Conservation (phyloP, 805 yeast species). For the Teunomyces stri region DNA sequence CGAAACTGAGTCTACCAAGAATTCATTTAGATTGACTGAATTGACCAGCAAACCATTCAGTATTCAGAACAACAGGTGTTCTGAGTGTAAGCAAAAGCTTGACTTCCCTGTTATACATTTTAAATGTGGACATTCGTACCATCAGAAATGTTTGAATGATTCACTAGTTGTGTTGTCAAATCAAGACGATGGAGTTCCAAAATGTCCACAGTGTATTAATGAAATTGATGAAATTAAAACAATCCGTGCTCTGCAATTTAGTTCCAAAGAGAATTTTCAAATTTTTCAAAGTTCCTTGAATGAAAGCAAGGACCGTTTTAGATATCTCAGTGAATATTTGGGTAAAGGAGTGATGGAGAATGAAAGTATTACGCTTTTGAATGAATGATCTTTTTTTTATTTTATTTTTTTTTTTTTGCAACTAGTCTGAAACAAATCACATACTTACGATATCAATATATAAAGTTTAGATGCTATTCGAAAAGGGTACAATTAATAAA, state of each 20-base stretch:
- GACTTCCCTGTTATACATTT: constrained; percentile 83
- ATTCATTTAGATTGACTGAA: constrained; percentile 51
- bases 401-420: background rate
- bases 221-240: constrained; percentile 66
- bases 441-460: background rate
- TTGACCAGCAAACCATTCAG: constrained; percentile 47
- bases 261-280: constrained; percentile 59
- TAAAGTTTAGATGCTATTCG: background rate
- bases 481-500: no score
- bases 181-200: constrained; percentile 7
- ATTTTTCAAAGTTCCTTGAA: constrained; percentile 57
- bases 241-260: constrained; percentile 57
- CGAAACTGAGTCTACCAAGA: constrained; percentile 59
- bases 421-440: background rate
- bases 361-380: constrained; percentile 15
- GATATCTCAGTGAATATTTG: constrained; percentile 73
- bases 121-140: constrained; percentile 83
- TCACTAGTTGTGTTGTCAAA: constrained; percentile 22
- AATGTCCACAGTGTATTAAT: constrained; percentile 77
- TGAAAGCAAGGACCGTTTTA: constrained; percentile 61
- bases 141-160: constrained; percentile 70
- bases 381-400: background rate
- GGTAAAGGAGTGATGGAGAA: constrained; percentile 84
- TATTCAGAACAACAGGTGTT: constrained; percentile 62
- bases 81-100: constrained; percentile 59